Base-by-base conservation (phyloP, 305 asterid genomes). In the Solanum hybrid region DNA sequence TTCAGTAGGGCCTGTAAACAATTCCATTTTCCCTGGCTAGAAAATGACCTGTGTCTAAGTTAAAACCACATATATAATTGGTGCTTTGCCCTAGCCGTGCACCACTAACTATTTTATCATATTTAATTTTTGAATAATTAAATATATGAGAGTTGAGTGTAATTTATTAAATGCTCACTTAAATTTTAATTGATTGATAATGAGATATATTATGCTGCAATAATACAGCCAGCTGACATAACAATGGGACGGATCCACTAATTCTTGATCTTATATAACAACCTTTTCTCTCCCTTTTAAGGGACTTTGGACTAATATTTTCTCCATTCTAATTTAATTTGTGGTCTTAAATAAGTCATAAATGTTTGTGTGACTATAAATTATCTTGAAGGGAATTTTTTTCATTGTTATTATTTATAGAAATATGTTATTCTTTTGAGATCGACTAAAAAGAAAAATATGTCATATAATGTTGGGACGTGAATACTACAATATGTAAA, bases 1-100 rank as follows among this genome's bases (percentile, higher is more conserved):
- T 17, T 12, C 34, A 79, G 91, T 92, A 93, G 95, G 94, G 71
- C 87, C 92, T 78, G 16, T 71, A 87, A 86, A 27, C 72, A 82
- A 87, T 42, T 86, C 85, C 82, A 77, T 88, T 91, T 76, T 51
- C 78, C 79, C 86, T 78, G 24, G 86, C 35, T 29, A 51, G 37
- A 82, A 27, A 76, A 79, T 91, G 91, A 89, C 77, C 34, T 84
- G 91, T 75, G 60, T 91, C 79, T 91, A 86, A 91, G 91, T 38
- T 91, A 37, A 82, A 56, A 64, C 94, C 94, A 92, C 93, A 90
- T 10, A 66, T 10, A 10, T 78, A 84, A 80, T 89, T 38, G 79
- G 80, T 71, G 89, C 6, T 71, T 87, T 75, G 66, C 69, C 29
- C 64, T 10, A 26, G 13, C 32, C 84, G 12, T 37, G 26, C 88